A percentile compares a stretch with the other conserved stretches of the same genome.
These are phyloP conservation scores for Teratosphaeria zuluensis DNA, from an alignment of 2,329 filamentous ascomycete genomes.

Conservation along the genomic window DNA sequence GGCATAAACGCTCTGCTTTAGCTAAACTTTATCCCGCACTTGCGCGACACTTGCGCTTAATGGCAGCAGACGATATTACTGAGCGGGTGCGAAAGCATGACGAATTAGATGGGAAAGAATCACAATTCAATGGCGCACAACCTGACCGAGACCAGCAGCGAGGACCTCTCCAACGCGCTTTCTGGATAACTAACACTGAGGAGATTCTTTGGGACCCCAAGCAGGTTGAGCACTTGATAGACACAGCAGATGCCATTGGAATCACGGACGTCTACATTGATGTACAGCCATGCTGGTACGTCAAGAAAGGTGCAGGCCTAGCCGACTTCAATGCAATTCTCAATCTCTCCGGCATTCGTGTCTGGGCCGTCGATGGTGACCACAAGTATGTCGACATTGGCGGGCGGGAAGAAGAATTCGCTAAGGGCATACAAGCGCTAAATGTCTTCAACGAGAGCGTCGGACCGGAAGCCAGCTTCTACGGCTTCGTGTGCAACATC, in stretches of 20 bases:
- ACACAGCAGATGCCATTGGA: not conserved
- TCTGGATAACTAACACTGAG: slow-evolving; percentile 7
- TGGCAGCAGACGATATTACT: not conserved
- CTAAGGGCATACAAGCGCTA: slow-evolving; percentile 3
- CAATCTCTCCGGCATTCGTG: slow-evolving; percentile 1
- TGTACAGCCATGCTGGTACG: slow-evolving; percentile 4
- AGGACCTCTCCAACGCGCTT: not conserved
- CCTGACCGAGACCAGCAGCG: not conserved
- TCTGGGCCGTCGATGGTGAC: slow-evolving; percentile 10
- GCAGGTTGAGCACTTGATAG: slow-evolving; percentile 1
- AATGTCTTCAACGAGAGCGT: slow-evolving; percentile 5
- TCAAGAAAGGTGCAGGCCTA: not conserved
- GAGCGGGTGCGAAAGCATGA: not conserved
- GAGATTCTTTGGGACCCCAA: not conserved
- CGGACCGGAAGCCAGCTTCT: slow-evolving; percentile 5
- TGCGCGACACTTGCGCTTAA: not conserved
- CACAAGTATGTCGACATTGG: slow-evolving; percentile 3
- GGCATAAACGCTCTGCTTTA: not conserved
- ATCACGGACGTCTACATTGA: slow-evolving; percentile 7
- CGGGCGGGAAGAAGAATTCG: slow-evolving; percentile 1
- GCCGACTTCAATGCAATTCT: slow-evolving; percentile 1
- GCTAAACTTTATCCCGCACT: not conserved
- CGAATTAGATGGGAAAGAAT: not conserved
- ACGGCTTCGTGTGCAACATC: slow-evolving; percentile 7
- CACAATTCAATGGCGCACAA: not conserved